Conservation (phyloP, 805 yeast genomes). For the Yamadazyma kitorensis region DNA sequence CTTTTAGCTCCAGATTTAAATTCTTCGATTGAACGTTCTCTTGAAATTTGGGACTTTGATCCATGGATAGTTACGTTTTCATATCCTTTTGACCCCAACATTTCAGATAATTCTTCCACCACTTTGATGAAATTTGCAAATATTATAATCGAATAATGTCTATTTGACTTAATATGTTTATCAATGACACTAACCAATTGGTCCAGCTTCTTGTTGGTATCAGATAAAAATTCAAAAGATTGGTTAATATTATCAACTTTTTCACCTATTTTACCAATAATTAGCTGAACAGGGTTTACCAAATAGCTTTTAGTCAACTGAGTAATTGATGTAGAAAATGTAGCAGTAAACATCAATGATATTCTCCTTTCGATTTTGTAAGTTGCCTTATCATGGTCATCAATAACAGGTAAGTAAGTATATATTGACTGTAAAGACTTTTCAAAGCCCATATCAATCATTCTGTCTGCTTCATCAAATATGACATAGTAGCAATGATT, state of each 20-base stretch:
- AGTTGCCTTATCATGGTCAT: constrained; percentile 35
- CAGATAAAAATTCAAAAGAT: constrained; percentile 43
- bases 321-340: constrained; percentile 77
- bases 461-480: constrained; percentile 92
- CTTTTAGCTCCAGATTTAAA: constrained; percentile 56
- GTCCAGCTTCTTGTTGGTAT: constrained; percentile 33
- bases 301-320: constrained; percentile 63
- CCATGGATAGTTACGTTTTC: constrained; percentile 70
- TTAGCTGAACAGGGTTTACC: constrained; percentile 56
- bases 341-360: constrained; percentile 93
- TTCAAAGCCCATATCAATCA: constrained; percentile 95
- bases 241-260: constrained; percentile 72
- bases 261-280: constrained; percentile 65
- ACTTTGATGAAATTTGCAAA: constrained; percentile 76
- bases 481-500: constrained; percentile 64
- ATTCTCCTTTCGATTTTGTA: constrained; percentile 42
- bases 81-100: constrained; percentile 43
- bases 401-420: constrained; percentile 44
- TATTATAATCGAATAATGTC: constrained; percentile 51
- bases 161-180: constrained; percentile 39
- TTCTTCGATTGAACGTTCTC: constrained; percentile 72
- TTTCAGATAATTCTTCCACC: constrained; percentile 64
- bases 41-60: constrained; percentile 75
- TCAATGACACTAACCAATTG: constrained; percentile 38
- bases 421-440: constrained; percentile 66